Evolutionary conservation across 2,329 filamentous ascomycete genomes (phyloP), one percentile per base, ranked within the genome.

Genomic region (Thelonectria discophora): DNA sequence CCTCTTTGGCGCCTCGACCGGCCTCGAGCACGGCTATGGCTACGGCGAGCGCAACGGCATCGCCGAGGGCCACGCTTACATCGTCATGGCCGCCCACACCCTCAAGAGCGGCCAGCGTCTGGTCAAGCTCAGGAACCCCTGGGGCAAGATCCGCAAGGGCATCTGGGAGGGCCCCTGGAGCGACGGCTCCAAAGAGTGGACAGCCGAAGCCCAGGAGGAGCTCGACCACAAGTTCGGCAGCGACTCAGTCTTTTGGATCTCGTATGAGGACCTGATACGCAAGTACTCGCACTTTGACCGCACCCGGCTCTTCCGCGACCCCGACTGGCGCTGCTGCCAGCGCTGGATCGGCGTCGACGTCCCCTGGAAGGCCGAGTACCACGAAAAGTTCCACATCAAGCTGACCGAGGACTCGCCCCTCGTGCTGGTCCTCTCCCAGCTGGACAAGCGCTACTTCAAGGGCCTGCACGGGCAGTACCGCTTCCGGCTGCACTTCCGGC

Each of bases 1-100:
- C 69, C 78, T 92, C 8, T 92, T 92, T 68, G 89, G 89, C n/a
- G 91, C 88, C 69, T 85, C 83, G 0, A 87, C 86, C 0, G 89
- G 89, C 10, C 78, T 89, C 27, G 27, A 30, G 24, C 82, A 90
- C 56, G 87, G 87, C 45, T 82, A 82, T 32, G 87, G 87, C 2
- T 88, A 87, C 58, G 87, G 88, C 3, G 78, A 84, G 52, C 80
- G 88, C 30, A 81, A 84, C 62, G 86, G 86, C 2, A 88, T 88
- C 51, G 78, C 81, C 3, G 85, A 87, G 66, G 80, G 80, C 1
- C 86, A 88, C 58, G 86, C 86, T 2, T 88, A 88, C 69, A 82
- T 86, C 5, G 78, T 88, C n/a, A 84, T 87, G 80, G 83, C 85
- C 54, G 85, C 86, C 1, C 81, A 83, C 17, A 81, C 79, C 2